Evolutionary conservation across 2,329 filamentous ascomycete genomes (phyloP).

Genomic region (Aspergillus sp.): DNA sequence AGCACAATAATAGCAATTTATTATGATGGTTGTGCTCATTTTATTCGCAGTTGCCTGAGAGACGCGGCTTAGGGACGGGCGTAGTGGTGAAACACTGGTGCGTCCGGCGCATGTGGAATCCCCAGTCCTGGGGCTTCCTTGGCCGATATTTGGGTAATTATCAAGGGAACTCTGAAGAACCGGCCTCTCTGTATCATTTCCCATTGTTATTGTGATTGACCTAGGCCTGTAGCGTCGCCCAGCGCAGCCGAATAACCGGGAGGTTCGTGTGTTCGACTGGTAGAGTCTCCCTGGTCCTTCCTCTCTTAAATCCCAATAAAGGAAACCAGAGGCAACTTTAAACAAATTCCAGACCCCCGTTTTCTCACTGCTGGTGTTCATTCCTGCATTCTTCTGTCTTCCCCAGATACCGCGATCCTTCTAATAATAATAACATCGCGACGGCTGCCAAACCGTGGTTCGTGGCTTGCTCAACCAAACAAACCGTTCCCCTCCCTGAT

Average conservation of each 20-base stretch:
- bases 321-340: background rate
- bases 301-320: background rate
- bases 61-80: slow-evolving; percentile 12
- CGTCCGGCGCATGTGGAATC: slow-evolving; percentile 17
- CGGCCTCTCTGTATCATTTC: background rate
- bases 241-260: slow-evolving; percentile 5
- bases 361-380: background rate
- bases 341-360: background rate
- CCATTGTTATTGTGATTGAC: slow-evolving; percentile 4
- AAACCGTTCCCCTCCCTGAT: slow-evolving; percentile 4
- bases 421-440: background rate
- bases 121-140: slow-evolving; percentile 10
- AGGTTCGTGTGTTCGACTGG: background rate
- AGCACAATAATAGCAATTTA: background rate
- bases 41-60: slow-evolving; percentile 17
- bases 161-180: background rate
- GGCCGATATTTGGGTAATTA: slow-evolving; percentile 3
- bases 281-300: background rate
- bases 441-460: slow-evolving; percentile 13
- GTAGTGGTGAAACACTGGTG: slow-evolving; percentile 26
- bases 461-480: slow-evolving; percentile 12
- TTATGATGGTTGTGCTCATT: background rate
- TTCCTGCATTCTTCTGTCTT: slow-evolving; percentile 5
- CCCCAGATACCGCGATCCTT: background rate
- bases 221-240: background rate